These are phyloP conservation scores for Raddia distichophylla DNA, from an alignment of 176 grass and related monocot species.

Conservation along the genomic window DNA sequence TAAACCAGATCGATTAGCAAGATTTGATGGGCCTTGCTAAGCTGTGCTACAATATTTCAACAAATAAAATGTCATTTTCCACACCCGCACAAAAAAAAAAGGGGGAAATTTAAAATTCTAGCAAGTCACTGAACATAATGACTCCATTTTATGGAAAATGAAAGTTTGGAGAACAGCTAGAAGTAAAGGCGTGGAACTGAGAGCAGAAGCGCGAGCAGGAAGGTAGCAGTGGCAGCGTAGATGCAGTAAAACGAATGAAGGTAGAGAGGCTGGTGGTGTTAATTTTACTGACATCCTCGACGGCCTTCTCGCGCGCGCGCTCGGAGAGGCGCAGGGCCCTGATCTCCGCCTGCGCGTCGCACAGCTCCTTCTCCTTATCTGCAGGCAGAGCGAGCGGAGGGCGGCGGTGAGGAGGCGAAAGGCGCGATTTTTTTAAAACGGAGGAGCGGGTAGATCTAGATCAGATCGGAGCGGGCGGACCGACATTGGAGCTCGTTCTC, in stretches of 20 bases:
- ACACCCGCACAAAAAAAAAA: neutral
- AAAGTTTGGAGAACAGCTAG: neutral
- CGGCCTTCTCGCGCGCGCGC: constrained; percentile 95
- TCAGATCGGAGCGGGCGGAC: neutral
- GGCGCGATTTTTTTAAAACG: constrained; percentile 21
- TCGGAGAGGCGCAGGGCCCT: constrained; percentile 83
- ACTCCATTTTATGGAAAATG: neutral
- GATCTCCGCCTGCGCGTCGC: constrained; percentile 89
- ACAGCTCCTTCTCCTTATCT: constrained; percentile 94
- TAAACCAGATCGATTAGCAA: constrained; percentile 1
- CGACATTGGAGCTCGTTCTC: constrained; percentile 82
- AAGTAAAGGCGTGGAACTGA: neutral
- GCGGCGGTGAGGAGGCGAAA: neutral
- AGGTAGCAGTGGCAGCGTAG: neutral
- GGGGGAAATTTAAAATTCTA: neutral
- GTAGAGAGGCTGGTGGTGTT: neutral
- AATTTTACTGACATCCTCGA: constrained; percentile 78
- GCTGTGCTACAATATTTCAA: neutral
- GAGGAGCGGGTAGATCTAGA: neutral
- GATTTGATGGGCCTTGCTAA: neutral
- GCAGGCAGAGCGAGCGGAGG: neutral
- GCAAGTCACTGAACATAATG: neutral
- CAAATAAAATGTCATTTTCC: constrained; percentile 1
- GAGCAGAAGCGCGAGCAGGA: neutral
- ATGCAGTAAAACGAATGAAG: neutral